Conservation (phyloP, 441 rosid species). For the Pelargonium australe region DNA sequence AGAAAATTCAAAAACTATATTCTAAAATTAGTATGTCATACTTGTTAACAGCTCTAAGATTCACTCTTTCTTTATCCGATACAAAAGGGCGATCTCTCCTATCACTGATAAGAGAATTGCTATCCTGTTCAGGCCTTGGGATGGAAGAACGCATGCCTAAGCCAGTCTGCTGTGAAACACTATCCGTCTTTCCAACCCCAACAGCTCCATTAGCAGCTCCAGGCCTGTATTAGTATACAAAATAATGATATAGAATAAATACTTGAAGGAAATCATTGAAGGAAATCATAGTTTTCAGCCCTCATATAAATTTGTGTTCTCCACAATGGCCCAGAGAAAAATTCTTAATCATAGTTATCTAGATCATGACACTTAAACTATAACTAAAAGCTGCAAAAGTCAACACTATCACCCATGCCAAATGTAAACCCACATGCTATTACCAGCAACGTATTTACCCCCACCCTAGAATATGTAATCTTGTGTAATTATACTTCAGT, state of each 20-base stretch:
- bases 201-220: constrained; percentile 61
- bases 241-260: not conserved
- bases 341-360: not conserved
- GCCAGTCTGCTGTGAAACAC: constrained; percentile 49
- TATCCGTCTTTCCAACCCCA: constrained; percentile 70
- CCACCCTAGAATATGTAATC: not conserved
- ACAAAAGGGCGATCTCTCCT: constrained; percentile 68
- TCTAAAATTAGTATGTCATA: constrained; percentile 33
- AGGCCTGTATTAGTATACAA: constrained; percentile 43
- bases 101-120: constrained; percentile 53
- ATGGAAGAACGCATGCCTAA: constrained; percentile 54
- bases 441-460: not conserved
- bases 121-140: constrained; percentile 60
- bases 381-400: not conserved
- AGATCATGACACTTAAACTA: not conserved
- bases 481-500: too few species aligned
- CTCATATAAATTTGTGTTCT: not conserved
- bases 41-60: constrained; percentile 71
- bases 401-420: too few species aligned
- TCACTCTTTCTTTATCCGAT: constrained; percentile 78
- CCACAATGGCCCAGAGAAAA: constrained; percentile 1
- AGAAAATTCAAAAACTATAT: not conserved
- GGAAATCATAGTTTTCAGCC: not conserved
- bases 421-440: not conserved
- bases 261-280: not conserved